Conservation (phyloP, 2,329 filamentous ascomycete species). For the Fusarium secorum region DNA sequence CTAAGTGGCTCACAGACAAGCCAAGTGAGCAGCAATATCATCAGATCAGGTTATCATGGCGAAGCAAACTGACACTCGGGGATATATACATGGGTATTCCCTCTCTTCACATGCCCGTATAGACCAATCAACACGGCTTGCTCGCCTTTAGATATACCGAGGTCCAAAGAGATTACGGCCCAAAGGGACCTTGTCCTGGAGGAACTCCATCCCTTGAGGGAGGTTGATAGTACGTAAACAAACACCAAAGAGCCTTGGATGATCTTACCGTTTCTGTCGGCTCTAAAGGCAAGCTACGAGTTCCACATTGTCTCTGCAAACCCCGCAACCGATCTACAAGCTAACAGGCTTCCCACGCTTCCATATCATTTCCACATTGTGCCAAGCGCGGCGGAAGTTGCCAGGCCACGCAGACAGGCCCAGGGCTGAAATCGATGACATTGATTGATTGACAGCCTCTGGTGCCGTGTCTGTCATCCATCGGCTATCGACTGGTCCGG, state of each 20-base stretch:
- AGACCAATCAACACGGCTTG: neutral
- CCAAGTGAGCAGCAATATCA: neutral
- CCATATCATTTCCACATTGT: constrained; percentile 4
- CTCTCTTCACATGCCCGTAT: neutral
- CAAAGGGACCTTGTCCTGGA: constrained; percentile 4
- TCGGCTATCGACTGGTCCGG: constrained; percentile 7
- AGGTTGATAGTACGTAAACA: constrained; percentile 12
- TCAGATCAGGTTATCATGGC: neutral
- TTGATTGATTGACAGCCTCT: constrained; percentile 13
- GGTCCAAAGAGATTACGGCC: neutral
- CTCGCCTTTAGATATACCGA: constrained; percentile 2
- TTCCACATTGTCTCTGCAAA: constrained; percentile 23
- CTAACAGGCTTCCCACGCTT: constrained; percentile 16
- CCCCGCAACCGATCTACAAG: constrained; percentile 24
- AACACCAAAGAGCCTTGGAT: neutral
- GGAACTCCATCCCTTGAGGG: constrained; percentile 5
- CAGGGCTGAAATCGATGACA: constrained; percentile 12
- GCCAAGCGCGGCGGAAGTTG: constrained; percentile 14
- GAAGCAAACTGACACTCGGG: neutral
- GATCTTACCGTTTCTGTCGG: constrained; percentile 18
- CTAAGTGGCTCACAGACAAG: neutral
- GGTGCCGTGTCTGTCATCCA: neutral
- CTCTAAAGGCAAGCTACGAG: constrained; percentile 2
- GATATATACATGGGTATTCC: neutral
- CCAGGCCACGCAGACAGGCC: neutral